A percentile compares a stretch with the other conserved stretches of the same genome.
phyloP scores from a whole-genome alignment of 2,329 filamentous ascomycete genomes.

The Neofusicoccum laricinum region DNA sequence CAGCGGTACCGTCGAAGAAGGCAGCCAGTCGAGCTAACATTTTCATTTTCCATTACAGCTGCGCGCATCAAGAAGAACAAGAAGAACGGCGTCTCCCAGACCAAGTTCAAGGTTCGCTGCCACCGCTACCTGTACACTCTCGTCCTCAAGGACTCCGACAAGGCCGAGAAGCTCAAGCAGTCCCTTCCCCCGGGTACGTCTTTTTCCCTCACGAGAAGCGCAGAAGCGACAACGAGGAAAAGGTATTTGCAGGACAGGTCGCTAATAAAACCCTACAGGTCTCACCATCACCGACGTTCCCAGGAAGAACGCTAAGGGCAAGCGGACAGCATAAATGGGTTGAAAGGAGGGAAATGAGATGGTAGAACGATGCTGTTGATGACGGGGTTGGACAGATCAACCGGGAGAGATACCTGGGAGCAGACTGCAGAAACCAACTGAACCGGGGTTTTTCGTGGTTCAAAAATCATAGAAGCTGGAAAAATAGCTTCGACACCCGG shows the following conservation, averaged over 20 bases:
- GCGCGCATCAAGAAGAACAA: slow-evolving; percentile 78
- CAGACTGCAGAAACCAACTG: not conserved
- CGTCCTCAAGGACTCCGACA: slow-evolving; percentile 96
- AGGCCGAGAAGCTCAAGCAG: slow-evolving; percentile 99
- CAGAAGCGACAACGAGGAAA: not conserved
- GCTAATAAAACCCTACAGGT: slow-evolving; percentile 37
- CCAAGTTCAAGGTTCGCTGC: slow-evolving; percentile 99
- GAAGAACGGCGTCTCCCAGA: slow-evolving; percentile 67
- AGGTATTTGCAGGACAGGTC: not conserved
- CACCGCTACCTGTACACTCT: slow-evolving; percentile 95
- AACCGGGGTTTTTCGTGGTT: slow-evolving; percentile 37
- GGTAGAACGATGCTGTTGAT: slow-evolving; percentile 9
- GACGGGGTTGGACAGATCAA: not conserved
- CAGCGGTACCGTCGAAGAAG: not conserved
- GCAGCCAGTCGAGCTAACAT: no score
- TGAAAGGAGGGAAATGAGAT: not conserved
- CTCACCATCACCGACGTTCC: slow-evolving; percentile 59
- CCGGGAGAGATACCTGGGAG: not conserved
- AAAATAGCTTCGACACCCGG: slow-evolving; percentile 7
- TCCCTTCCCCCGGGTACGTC: slow-evolving; percentile 89
- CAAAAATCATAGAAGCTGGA: slow-evolving; percentile 6
- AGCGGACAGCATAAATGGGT: slow-evolving; percentile 30
- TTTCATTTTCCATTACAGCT: slow-evolving; percentile 29
- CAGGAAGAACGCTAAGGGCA: slow-evolving; percentile 62
- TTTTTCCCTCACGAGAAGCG: not conserved